These are phyloP conservation scores for Kodamaea fungicola DNA, from an alignment of 1,139 yeast genomes.

Conservation along the genomic window DNA sequence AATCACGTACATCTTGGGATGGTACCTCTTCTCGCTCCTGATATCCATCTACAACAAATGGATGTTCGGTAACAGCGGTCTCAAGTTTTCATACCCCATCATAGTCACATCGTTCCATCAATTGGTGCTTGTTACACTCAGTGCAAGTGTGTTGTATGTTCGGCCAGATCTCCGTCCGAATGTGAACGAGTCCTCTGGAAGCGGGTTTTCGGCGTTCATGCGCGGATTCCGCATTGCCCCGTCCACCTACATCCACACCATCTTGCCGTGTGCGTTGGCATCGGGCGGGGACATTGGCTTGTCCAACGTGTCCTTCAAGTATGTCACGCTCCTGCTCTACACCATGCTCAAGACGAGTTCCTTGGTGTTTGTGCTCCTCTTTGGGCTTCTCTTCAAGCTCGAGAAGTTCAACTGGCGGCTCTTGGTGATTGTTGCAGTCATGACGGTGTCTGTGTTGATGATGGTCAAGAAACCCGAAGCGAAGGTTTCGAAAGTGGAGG, in stretches of 20 bases:
- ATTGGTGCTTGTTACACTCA: constrained; percentile 55
- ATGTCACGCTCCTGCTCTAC: constrained; percentile 77
- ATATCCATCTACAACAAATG: constrained; percentile 92
- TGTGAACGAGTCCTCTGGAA: constrained; percentile 9
- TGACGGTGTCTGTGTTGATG: constrained; percentile 80
- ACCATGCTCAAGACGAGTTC: constrained; percentile 92
- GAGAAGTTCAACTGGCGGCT: constrained; percentile 70
- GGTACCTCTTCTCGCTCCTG: constrained; percentile 63
- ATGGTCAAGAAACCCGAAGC: constrained; percentile 62
- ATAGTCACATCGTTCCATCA: constrained; percentile 85
- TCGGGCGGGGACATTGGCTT: constrained; percentile 93
- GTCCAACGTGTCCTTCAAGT: constrained; percentile 78
- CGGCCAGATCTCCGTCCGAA: constrained; percentile 50
- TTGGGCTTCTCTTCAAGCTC: constrained; percentile 75
- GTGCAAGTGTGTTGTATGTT: constrained; percentile 40
- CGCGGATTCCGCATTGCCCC: constrained; percentile 18
- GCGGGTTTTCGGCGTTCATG: constrained; percentile 9
- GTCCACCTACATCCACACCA: constrained; percentile 44
- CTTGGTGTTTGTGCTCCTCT: constrained; percentile 79
- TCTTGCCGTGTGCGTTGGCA: constrained; percentile 83
- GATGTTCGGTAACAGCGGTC: constrained; percentile 79
- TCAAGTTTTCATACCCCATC: constrained; percentile 79
- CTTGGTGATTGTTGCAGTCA: constrained; percentile 63
- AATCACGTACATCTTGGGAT: constrained; percentile 35
- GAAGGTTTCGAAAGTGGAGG: constrained; percentile 8